Base-by-base conservation (phyloP, 306 rosid genomes). In the Lathyrus aphaca region DNA sequence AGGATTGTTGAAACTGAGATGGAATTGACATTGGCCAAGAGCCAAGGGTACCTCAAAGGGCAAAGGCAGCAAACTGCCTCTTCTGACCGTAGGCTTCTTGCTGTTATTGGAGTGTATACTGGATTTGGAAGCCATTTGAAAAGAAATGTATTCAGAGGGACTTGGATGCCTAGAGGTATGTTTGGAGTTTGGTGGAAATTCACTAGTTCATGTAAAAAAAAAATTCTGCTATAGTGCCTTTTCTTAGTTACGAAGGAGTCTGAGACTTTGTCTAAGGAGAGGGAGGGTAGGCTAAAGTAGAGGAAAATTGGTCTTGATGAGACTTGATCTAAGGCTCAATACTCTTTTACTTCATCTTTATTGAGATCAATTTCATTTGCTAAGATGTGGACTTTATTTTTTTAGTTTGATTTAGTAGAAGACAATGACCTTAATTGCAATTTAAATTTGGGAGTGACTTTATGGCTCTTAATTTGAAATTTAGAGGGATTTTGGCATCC, bases 121-220 rank as follows among this genome's bases (percentile, higher is more conserved):
- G 97, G 97, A 73, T 94, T 94, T 65, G 99, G 99, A 65, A 87
- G 99, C 77, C 86, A 64, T 40, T 77, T 91, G 82, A 86, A 83
- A 72, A 85, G 99, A 69, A 91, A 87, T 70, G 78, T 69, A 50
- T 87, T 89, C 73, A 79, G 99, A 83, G 97, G 97, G 74, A 91
- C 99, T 50, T 94, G 99, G 99, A 91, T 94, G 97, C 99, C 97
- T 25, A 86, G 69, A 94, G 99, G 99, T 90, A 43, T 70, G 86
- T 87, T 76, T 51, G 74, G 29, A 27, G 60, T 66, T 59, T n/a
- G 13, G 23, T 68, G 78, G 42, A 46, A 39, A 10, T 54, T 63
- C 27, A 15, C 13, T 17, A 16, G 61, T 61, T 73, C 23, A 13
- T 43, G 27, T n/a, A n/a, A 11, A 30, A 27, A 27, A 27, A 39